Evolutionary conservation across 2,329 filamentous ascomycete species (phyloP), one percentile per base, ranked within the genome.

Genomic region (Ascochyta fabae): DNA sequence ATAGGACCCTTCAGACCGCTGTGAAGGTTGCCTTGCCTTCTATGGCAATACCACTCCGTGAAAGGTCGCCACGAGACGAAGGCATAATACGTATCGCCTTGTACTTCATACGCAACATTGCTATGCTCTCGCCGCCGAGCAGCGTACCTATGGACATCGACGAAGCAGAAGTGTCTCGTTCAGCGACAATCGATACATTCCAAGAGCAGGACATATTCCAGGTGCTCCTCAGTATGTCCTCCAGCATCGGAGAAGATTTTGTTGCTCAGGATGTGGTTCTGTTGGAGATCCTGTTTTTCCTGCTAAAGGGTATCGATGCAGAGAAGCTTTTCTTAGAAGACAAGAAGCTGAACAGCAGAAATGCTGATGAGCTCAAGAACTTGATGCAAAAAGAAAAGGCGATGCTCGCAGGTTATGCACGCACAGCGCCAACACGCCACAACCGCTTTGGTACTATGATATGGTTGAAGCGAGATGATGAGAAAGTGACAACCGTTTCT

Each of bases 361-460:
- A 89, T 57, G 86, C 86, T 0, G 82, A 89, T 55, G 92, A 96
- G 69, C 82, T 98, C 9, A 84, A 87, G 22, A 81, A 81, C 15
- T 77, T 96, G 68, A 86, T 97, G 74, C 86, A 85, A 49, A 92
- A 95, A 69, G 95, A 99, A 76, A 87, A 88, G 2, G 85, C 88
- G n/a, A 90, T 96, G 86, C 82, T 91, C 50, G 86, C 88, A 65
- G 84, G 88, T 44, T 89, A 92, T 66, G 88, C 89, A 49, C 88
- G 87, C 64, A 88, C 88, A 69, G 90, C 90, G 3, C 91, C 93
- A 0, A 93, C 92, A 3, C 83, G 95, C 43, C 95, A 99, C 75
- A 96, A 93, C 65, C 86, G 95, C 31, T 99, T 98, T 69, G 95
- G 95, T 3, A 96, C 93, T 10, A 98, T 98, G 91, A 87, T 97